Evolutionary conservation across 331 rosid genomes (phyloP).

Genomic region (Acacia concinna): DNA sequence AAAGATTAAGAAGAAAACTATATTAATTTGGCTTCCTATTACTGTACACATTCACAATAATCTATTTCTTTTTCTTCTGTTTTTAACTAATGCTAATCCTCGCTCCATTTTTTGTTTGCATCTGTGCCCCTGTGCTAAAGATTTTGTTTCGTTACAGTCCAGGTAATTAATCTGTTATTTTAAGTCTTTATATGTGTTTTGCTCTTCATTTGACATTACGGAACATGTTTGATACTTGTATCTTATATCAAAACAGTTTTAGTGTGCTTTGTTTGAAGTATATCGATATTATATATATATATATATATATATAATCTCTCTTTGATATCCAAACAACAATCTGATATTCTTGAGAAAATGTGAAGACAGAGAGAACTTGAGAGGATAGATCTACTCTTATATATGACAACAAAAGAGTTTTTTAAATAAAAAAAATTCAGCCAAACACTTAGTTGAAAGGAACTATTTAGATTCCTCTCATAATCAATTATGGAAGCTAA

Average conservation of each 20-base stretch:
- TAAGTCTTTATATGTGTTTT: neutral
- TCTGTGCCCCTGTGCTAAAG: conserved; percentile 67
- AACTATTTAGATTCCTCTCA: no score
- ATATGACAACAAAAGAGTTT: no score
- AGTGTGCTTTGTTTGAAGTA: no score
- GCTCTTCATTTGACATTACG: neutral
- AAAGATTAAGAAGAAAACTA: no score
- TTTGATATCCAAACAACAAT: neutral
- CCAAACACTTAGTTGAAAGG: no score
- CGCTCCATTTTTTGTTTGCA: conserved; percentile 50
- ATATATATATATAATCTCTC: neutral
- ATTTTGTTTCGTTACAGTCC: conserved; percentile 44
- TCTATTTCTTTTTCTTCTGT: no score
- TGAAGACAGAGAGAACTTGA: neutral
- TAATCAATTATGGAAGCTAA: no score
- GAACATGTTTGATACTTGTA: neutral
- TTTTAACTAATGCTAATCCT: conserved; percentile 48
- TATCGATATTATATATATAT: no score
- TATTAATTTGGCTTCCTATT: no score
- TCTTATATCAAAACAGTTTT: neutral
- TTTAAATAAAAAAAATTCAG: no score
- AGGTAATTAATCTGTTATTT: conserved; percentile 37
- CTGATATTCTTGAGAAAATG: neutral
- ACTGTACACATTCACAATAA: no score
- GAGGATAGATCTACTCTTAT: no score